Evolutionary conservation across 306 rosid species (phyloP), one percentile per base, ranked within the genome.

Genomic region (Lathyrus tuberosus): DNA sequence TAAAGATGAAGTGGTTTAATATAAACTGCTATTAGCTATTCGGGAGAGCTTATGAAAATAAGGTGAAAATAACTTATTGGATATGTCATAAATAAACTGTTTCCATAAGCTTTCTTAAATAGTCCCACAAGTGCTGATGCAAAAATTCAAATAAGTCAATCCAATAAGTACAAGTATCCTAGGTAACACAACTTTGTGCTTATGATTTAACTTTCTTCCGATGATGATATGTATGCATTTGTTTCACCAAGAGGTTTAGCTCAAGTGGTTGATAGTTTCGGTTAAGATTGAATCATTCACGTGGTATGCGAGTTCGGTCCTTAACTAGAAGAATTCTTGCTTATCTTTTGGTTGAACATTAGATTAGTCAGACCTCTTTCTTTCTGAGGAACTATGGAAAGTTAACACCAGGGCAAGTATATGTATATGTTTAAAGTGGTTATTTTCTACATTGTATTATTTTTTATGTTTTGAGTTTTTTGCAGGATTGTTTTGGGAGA

Each of bases 401-500:
- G 41, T 28, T 56, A 28, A 14, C 40, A 57, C 62, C 40, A 6
- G 18, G 17, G 11, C 0, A 6, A 28, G 28, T 57, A 57, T 57
- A 14, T 28, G 20, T 28, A 28, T 57, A 14, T 57, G 20, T 14
- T 57, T 44, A 4, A 47, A 28, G 53, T 17, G 37, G 31, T 56
- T 72, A 14, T 72, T 31, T 30, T 49, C 28, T 49, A 17, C 28
- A 17, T 17, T 2, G 28, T 48, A 48, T 48, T n/a, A 26, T 28
- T 17, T 51, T 60, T 26, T 10, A 15, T 43, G 22, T 63, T 28
- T 72, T 14, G 20, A 2, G 4, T 20, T 59, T 65, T 35, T 65
- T 10, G 43, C 89, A 90, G 98, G 95, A 88, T 76, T 94, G 98
- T 78, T 94, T 94, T 74, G 96, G 96, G 41, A 86, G 98, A 65